Base-by-base conservation (phyloP, 2,329 filamentous ascomycete species). In the Penicillium sp. region DNA sequence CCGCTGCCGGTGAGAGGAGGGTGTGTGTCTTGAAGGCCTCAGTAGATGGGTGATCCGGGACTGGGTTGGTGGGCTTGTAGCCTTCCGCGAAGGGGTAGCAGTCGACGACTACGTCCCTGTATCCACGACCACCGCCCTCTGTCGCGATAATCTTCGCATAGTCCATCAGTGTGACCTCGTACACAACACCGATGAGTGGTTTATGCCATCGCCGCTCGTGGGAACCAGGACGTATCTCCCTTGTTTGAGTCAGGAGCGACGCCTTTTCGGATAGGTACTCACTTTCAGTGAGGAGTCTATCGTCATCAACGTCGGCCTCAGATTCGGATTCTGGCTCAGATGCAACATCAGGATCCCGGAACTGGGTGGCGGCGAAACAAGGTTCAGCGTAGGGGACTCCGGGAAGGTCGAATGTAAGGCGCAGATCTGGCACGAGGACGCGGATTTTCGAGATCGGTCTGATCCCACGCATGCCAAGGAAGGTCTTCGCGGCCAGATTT, bases 141-240 rank as follows among this genome's bases (percentile, higher is more conserved):
- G 93, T 97, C 5, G 88, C 88, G 59, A 98, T 88, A 65, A 99
- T 96, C 58, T 85, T 89, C 7, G 87, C 83, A 71, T 90, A 99
- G 77, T 99, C 95, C 44, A 83, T 75, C 19, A 82, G 78, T 1
- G 92, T 96, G 29, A 98, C 91, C 77, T 98, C 93, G 77, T 99
- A 99, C 4, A 98, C 95, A 16, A 96, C 91, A 24, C 95, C 95
- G 41, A 97, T 85, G 2, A 99, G 82, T 5, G 91, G 90, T 68
- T 92, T 93, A 61, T 86, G 79, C 92, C 91, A 96, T 53, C 77
- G 78, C 52, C 83, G 78, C 66, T 85, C 84, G 65, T 83, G 78
- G 62, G 83, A 82, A 31, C 58, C 47, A 16, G 55, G 29, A 7
- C 53, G 65, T 46, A 35, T 54, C 49, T 56, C 45, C 46, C 19